A percentile compares a stretch with the other conserved stretches of the same genome.
Conservation (phyloP, 306 rosid species). For the Trifolium repens region DNA sequence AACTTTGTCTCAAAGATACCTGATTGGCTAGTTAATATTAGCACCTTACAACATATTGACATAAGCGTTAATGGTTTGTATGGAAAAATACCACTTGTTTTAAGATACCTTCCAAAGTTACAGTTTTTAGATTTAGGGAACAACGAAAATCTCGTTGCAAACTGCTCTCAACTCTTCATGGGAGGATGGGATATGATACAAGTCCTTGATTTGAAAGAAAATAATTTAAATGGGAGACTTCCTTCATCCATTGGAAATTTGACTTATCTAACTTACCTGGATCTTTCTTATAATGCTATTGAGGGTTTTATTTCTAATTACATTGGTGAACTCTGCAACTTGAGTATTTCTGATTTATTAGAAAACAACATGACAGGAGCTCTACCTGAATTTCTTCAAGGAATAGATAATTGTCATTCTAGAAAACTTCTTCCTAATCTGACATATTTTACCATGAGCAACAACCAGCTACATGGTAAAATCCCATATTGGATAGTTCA, state of each 20-base stretch:
- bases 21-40: conserved; percentile 51
- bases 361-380: background rate
- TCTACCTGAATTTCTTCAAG: background rate
- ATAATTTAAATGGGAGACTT: conserved; percentile 46
- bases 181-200: conserved; percentile 47
- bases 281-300: conserved; percentile 17
- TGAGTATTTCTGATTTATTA: background rate
- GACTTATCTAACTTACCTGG: conserved; percentile 44
- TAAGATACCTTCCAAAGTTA: conserved; percentile 45
- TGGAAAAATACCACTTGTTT: conserved; percentile 59
- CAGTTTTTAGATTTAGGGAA: conserved; percentile 12
- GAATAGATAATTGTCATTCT: background rate
- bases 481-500: background rate
- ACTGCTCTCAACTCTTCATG: conserved; percentile 47
- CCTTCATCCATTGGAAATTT: conserved; percentile 54
- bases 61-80: conserved; percentile 12
- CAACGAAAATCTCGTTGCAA: conserved; percentile 39
- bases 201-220: conserved; percentile 7
- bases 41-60: conserved; percentile 43
- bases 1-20: conserved; percentile 47
- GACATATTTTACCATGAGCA: background rate
- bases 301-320: conserved; percentile 51
- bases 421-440: background rate
- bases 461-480: background rate
- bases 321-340: conserved; percentile 47